Evolutionary conservation across 768 basidiomycete species (phyloP), one percentile per base, ranked within the genome.

Genomic region (Lactarius sp.): DNA sequence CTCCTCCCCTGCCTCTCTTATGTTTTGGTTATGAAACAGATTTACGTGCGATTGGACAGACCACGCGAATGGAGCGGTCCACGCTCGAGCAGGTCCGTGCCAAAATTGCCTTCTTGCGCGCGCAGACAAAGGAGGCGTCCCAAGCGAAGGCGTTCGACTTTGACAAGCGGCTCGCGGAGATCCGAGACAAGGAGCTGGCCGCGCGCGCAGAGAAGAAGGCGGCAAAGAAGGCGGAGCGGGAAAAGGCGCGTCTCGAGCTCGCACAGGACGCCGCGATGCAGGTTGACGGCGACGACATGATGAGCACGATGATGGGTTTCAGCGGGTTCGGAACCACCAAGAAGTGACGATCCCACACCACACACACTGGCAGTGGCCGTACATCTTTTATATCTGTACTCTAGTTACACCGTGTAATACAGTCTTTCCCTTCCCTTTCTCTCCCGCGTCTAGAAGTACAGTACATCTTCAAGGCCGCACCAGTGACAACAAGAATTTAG

Each of bases 121-220:
- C 92, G 73, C 87, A 86, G 74, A 95, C 95, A 2, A 88, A 86
- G 65, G 86, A 90, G 47, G 86, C 87, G 8, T 85, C 93, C 0
- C 79, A 82, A 33, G 88, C 92, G 0, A 97, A 97, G 72, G 84
- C 87, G n/a, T 99, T 85, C 71, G 96, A 99, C 76, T 99, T 99
- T 76, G 88, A 94, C 70, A 78, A 89, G 71, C 90, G 97, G 33
- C 76, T 98, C 13, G 84, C 85, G 37, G 90, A 94, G 69, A 85
- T 98, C 56, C 85, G 84, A 68, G 84, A 82, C 34, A 86, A 84
- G 68, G 92, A 95, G 73, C 77, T 79, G 10, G 78, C 82, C 0
- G 75, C 82, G 31, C 84, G 90, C 13, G 83, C 84, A 37, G 81
- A 87, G 74, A 88, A 87, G 75, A 94, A 91, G 69, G 82, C 86